Percentiles rank a stretch among this genome's conserved stretches.
Conservation (phyloP, 2,329 filamentous ascomycete species). For the Verticillium zaregamsianum region DNA sequence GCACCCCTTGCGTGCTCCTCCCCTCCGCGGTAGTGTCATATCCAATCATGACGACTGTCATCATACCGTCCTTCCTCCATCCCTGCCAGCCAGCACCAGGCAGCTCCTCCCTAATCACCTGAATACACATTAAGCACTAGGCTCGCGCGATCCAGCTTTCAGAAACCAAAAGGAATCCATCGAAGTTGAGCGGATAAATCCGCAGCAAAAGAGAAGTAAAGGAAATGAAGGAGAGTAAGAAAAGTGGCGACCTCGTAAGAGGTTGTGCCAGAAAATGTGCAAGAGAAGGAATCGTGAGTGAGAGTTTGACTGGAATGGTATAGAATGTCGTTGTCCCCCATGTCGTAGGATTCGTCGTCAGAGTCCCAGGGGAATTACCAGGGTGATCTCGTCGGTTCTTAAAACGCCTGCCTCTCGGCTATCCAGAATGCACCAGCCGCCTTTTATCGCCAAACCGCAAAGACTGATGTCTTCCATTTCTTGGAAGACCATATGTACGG, state of each 20-base stretch:
- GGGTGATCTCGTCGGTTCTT: slow-evolving; percentile 2
- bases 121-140: slow-evolving; percentile 16
- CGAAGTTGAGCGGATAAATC: not conserved
- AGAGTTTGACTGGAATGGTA: slow-evolving; percentile 13
- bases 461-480: slow-evolving; percentile 9
- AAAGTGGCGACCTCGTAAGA: slow-evolving; percentile 18
- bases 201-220: slow-evolving; percentile 6
- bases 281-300: slow-evolving; percentile 13
- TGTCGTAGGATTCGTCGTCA: slow-evolving; percentile 8
- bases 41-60: not conserved
- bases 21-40: not conserved
- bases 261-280: slow-evolving; percentile 16
- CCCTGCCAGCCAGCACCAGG: not conserved
- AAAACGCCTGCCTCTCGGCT: slow-evolving; percentile 12
- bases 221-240: slow-evolving; percentile 19
- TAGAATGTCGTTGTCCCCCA: slow-evolving; percentile 5
- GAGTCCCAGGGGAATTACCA: slow-evolving; percentile 4
- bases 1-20: not conserved
- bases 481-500: slow-evolving; percentile 10
- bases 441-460: slow-evolving; percentile 13
- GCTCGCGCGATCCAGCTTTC: slow-evolving; percentile 2
- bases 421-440: slow-evolving; percentile 13
- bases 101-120: not conserved
- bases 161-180: slow-evolving; percentile 16
- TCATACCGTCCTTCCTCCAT: not conserved